Evolutionary conservation across 768 basidiomycete genomes (phyloP), one percentile per base, ranked within the genome.

Genomic region (Russula virescens): DNA sequence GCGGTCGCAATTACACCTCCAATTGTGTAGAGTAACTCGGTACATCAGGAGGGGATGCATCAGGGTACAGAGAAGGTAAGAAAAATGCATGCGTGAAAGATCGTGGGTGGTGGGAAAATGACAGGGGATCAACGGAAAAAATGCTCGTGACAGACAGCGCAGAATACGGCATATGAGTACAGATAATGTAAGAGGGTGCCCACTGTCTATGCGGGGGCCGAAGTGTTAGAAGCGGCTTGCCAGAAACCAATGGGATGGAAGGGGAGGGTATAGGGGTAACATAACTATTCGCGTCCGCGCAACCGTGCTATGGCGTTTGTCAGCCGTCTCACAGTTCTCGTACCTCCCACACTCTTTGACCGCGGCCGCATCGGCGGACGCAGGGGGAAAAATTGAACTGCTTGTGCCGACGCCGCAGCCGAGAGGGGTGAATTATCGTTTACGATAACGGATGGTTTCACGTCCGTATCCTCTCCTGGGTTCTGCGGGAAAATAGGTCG

Each of bases 311-410:
- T 55, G 0, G 63, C 63, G 18, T 23, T 34, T 21, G 63, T 42
- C 42, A 64, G 9, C 46, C 58, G 58, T 23, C 25, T 47, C 28
- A 51, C 63, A 1, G 62, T 25, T 38, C 21, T 50, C 1, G 63
- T 18, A 7, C 58, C 63, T 13, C 53, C 58, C 19, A 46, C 53
- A 31, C 63, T 64, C n/a, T 60, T 64, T 46, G 63, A 64, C 40
- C 63, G 63, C 34, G 63, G 40, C 11, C 62, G 45, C 9, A 7
- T 23, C 19, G 53, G 46, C 6, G 62, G 23, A 2, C 53, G 52
- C 40, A 60, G 1, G 9, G 63, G 63, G 25, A 50, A 19, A 28
- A 60, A 60, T 7, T 64, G 52, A 11, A 64, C 38, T 2, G 52
- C 21, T 2, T 60, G 51, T 3, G 23, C 34, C 0, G 58, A 19